Base-by-base conservation (phyloP, 495 filamentous ascomycete species). In the Rhizodiscina lignyota region DNA sequence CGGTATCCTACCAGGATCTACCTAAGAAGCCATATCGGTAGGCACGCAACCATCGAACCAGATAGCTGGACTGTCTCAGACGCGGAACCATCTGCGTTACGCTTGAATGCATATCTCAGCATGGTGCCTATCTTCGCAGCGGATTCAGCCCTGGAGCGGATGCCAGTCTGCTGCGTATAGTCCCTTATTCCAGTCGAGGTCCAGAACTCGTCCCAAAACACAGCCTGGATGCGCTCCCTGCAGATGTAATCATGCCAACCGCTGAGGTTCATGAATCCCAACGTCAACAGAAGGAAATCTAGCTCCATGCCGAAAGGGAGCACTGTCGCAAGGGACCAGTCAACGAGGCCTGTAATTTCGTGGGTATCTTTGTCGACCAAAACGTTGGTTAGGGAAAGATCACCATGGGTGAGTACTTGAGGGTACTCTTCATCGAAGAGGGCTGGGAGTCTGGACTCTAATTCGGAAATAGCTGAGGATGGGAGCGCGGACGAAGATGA, bases 221-320 rank as follows among this genome's bases (percentile, higher is more conserved):
- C 13, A 3, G 18, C 31, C 18, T 33, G 31, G 17, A 33, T 17
- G 8, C 31, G 31, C 31, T 37, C 32, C 47, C n/a, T n/a, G n/a
- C n/a, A n/a, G n/a, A n/a, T n/a, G n/a, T n/a, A 46, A 35, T 47
- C 34, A 35, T 50, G 47, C 49, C 43, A 56, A 27, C 48, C 45
- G 27, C 37, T 39, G 21, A 32, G 38, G 32, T 40, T 40, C 49
- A 51, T 54, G 31, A 44, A 53, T 13, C 49, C 52, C 19, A 41
- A 51, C 26, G 27, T 38, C 21, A 47, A 36, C 32, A 50, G 39
- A 16, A 58, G 45, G 40, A 40, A 35, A 30, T 47, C 41, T 18
- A 58, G 38, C 21, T 50, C 55, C 35, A 54, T 44, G 11, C 53
- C 53, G 37, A 58, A 55, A 0, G 55, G 54, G 27, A 48, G 37